phyloP scores from a whole-genome alignment of 345 rosid species.

The Iberis pinnata region DNA sequence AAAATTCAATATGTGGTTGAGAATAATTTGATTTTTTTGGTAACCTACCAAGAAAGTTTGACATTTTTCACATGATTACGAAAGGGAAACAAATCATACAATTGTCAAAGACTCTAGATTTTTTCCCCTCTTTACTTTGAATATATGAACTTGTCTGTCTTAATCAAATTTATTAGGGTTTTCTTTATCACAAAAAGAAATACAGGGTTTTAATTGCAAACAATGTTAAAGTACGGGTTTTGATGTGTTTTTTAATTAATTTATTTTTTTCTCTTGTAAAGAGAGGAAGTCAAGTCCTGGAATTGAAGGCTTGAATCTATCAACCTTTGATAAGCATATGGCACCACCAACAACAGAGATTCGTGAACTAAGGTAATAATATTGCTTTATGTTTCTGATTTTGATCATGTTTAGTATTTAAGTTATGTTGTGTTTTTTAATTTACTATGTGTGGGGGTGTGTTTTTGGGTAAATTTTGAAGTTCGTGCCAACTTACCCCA shows the following conservation, averaged over 20 bases:
- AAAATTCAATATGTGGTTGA: slow-evolving; percentile 9
- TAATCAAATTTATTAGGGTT: slow-evolving; percentile 15
- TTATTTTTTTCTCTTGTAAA: slow-evolving; percentile 3
- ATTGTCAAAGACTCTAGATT: not conserved
- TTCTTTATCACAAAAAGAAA: slow-evolving; percentile 19
- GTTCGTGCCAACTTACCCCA: too few species aligned
- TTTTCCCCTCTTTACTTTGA: slow-evolving; percentile 1
- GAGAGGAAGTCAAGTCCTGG: slow-evolving; percentile 55
- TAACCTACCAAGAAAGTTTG: slow-evolving; percentile 38
- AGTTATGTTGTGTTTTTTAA: too few species aligned
- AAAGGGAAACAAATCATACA: slow-evolving; percentile 1
- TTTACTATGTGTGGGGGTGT: too few species aligned
- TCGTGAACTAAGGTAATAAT: slow-evolving; percentile 52
- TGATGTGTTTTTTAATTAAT: not conserved
- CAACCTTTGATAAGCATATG: slow-evolving; percentile 50
- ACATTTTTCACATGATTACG: slow-evolving; percentile 18
- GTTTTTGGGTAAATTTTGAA: too few species aligned
- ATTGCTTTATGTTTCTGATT: not conserved
- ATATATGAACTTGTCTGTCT: too few species aligned
- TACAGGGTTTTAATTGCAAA: not conserved
- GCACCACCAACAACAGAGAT: slow-evolving; percentile 42
- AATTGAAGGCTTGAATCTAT: slow-evolving; percentile 66
- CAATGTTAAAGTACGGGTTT: not conserved
- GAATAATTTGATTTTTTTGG: slow-evolving; percentile 36
- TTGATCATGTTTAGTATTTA: too few species aligned